Conservation (phyloP, 2,329 filamentous ascomycete genomes). For the Talaromyces sp. region DNA sequence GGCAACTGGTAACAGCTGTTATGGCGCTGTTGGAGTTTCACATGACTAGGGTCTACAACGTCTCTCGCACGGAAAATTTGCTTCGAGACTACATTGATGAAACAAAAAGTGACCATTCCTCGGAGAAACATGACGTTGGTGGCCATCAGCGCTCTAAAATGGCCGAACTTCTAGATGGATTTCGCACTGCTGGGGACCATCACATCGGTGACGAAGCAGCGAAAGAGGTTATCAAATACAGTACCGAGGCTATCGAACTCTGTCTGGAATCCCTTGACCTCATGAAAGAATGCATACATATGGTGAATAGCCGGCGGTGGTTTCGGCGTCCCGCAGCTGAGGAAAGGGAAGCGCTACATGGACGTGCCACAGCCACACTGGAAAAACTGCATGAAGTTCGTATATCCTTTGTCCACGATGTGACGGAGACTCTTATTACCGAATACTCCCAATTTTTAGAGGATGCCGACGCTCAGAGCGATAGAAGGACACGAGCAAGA, state of each 20-base stretch:
- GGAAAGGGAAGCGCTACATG: slow-evolving; percentile 17
- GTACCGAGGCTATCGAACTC: slow-evolving; percentile 19
- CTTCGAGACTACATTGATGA: slow-evolving; percentile 16
- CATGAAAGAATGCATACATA: slow-evolving; percentile 22
- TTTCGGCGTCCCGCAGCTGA: slow-evolving; percentile 20
- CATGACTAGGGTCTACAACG: slow-evolving; percentile 23
- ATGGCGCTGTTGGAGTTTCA: slow-evolving; percentile 42
- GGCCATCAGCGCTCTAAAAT: slow-evolving; percentile 29
- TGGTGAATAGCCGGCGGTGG: slow-evolving; percentile 26
- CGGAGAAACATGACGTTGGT: slow-evolving; percentile 17
- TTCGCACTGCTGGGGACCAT: slow-evolving; percentile 34
- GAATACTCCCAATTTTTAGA: slow-evolving; percentile 40
- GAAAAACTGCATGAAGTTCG: slow-evolving; percentile 23
- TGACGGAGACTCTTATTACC: slow-evolving; percentile 38
- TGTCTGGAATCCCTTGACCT: slow-evolving; percentile 21
- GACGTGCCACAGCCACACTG: slow-evolving; percentile 16
- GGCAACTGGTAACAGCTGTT: slow-evolving; percentile 30
- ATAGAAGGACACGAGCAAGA: slow-evolving; percentile 8
- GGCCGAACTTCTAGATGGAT: slow-evolving; percentile 30
- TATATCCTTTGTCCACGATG: slow-evolving; percentile 22
- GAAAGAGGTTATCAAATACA: slow-evolving; percentile 25
- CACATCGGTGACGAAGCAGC: slow-evolving; percentile 28
- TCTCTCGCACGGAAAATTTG: slow-evolving; percentile 4
- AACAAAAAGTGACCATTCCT: neutral
- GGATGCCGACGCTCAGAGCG: slow-evolving; percentile 10